Evolutionary conservation across 2,329 filamentous ascomycete genomes (phyloP).

Genomic region (Pezicula neosporulosa): DNA sequence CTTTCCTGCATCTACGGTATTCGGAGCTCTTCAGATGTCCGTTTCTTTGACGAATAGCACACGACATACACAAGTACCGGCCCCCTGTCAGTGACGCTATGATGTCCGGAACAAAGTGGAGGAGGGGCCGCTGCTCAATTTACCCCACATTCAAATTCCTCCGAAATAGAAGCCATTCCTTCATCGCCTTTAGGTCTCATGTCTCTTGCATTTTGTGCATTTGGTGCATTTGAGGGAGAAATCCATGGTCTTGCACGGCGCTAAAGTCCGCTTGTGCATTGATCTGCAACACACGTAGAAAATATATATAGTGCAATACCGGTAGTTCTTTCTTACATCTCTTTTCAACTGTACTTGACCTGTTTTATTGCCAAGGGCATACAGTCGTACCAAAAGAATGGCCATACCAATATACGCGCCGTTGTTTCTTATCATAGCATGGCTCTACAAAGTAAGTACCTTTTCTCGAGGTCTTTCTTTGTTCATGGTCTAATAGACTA

Average conservation of each 20-base stretch:
- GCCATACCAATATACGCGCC: not conserved
- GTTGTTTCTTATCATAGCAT: not conserved
- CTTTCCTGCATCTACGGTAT: too few relatives aligned
- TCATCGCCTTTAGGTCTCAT: too few relatives aligned
- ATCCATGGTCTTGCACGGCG: not conserved
- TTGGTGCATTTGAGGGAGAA: not conserved
- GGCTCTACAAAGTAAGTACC: not conserved
- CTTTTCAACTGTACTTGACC: not conserved
- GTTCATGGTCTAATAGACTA: not conserved
- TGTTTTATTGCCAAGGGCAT: too few relatives aligned
- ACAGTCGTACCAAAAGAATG: not conserved
- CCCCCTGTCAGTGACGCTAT: too few relatives aligned
- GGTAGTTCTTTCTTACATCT: not conserved
- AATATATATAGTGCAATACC: not conserved
- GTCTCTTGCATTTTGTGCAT: not conserved
- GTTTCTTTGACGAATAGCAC: too few relatives aligned
- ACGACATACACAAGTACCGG: too few relatives aligned
- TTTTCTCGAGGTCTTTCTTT: too few relatives aligned
- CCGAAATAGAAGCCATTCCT: not conserved
- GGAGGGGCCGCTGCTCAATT: not conserved
- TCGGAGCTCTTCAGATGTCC: too few relatives aligned
- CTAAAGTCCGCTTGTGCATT: not conserved
- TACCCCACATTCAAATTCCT: not conserved
- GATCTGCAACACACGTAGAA: not conserved
- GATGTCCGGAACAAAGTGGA: too few relatives aligned